Percentiles rank a stretch among this genome's conserved stretches.
phyloP scores from a whole-genome alignment of 345 rosid species.

The Bruguiera parviflora region DNA sequence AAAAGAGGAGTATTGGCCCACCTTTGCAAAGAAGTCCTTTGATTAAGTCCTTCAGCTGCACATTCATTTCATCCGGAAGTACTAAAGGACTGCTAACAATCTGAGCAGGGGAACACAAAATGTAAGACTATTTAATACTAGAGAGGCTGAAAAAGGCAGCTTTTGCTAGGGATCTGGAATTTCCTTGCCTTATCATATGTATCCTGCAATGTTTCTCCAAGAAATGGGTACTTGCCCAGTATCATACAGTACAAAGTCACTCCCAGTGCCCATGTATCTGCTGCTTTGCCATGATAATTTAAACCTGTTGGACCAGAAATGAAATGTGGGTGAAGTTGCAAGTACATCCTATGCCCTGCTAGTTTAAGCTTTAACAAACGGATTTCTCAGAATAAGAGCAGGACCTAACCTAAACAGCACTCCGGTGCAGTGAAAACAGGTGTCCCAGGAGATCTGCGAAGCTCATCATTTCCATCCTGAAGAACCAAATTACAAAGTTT shows the following conservation, averaged over 20 bases:
- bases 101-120: conserved; percentile 31
- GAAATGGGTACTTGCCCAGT: conserved; percentile 82
- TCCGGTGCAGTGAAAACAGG: conserved; percentile 99
- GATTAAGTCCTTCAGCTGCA: conserved; percentile 59
- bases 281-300: conserved; percentile 82
- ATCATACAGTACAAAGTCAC: conserved; percentile 89
- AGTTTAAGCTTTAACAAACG: not conserved
- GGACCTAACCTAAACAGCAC: conserved; percentile 76
- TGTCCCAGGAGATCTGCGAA: conserved; percentile 97
- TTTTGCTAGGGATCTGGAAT: not conserved
- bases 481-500: conserved; percentile 8
- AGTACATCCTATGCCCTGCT: conserved; percentile 4
- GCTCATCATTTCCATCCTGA: conserved; percentile 93
- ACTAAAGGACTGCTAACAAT: conserved; percentile 69
- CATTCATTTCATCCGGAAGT: conserved; percentile 65
- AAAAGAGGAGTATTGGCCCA: conserved; percentile 16
- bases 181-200: conserved; percentile 82
- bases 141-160: not conserved
- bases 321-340: conserved; percentile 11
- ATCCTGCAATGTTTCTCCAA: conserved; percentile 92
- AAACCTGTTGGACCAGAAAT: conserved; percentile 48
- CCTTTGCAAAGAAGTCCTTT: conserved; percentile 96
- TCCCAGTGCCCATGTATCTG: conserved; percentile 98
- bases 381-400: conserved; percentile 2
- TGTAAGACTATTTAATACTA: not conserved